These are phyloP conservation scores for Lactifluus echinatus DNA, from an alignment of 768 basidiomycete species.

Conservation along the genomic window DNA sequence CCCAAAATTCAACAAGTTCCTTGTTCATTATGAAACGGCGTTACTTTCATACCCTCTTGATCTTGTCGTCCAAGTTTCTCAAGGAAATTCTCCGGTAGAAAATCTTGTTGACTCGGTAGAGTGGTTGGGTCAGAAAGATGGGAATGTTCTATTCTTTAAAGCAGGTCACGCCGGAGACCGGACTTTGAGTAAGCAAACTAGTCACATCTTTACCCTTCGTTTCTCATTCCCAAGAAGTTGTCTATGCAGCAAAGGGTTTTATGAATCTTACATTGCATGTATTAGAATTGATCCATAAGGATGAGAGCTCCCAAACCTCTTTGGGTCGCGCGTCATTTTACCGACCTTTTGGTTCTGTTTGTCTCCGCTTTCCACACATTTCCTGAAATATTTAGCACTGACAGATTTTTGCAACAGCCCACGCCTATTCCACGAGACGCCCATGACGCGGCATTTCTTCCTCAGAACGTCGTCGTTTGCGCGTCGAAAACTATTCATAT, in stretches of 20 bases:
- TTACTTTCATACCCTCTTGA: constrained; percentile 66
- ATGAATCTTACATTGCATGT: constrained; percentile 52
- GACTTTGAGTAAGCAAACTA: constrained; percentile 42
- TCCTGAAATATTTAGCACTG: not conserved
- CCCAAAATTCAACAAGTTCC: constrained; percentile 52
- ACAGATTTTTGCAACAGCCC: constrained; percentile 32
- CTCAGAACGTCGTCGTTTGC: constrained; percentile 57
- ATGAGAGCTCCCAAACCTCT: constrained; percentile 31
- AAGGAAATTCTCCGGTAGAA: constrained; percentile 38
- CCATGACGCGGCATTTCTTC: constrained; percentile 47
- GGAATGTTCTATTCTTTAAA: constrained; percentile 53
- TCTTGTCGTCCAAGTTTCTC: constrained; percentile 50
- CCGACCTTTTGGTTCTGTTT: constrained; percentile 57
- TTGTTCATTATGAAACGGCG: constrained; percentile 52
- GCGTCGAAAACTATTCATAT: constrained; percentile 58
- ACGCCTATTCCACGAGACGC: constrained; percentile 68
- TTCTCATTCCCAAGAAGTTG: constrained; percentile 36
- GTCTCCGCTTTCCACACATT: constrained; percentile 20
- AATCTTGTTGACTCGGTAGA: constrained; percentile 52
- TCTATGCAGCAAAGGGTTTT: constrained; percentile 57
- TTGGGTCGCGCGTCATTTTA: constrained; percentile 39
- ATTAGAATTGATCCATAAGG: constrained; percentile 44
- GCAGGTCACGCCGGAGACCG: constrained; percentile 45
- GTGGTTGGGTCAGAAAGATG: constrained; percentile 45
- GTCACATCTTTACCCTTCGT: not conserved